phyloP scores from a whole-genome alignment of 2,329 filamentous ascomycete species.

The Ustilaginoidea virens region DNA sequence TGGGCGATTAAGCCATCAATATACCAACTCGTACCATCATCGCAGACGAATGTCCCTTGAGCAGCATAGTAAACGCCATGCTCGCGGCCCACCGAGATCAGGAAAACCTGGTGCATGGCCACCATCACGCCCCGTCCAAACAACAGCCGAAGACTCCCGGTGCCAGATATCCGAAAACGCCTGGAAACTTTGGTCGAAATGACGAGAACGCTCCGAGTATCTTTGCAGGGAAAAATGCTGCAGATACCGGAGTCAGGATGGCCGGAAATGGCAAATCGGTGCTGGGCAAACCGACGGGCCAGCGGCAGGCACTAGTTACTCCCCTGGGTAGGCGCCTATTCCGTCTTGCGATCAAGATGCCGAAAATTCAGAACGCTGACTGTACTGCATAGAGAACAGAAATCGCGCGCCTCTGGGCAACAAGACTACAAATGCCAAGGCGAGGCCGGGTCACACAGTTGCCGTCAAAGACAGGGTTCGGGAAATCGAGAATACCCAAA shows the following conservation, averaged over 20 bases:
- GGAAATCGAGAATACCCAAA: slow-evolving; percentile 46
- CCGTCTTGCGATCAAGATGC: background rate
- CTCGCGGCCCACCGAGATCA: slow-evolving; percentile 67
- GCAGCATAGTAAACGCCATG: slow-evolving; percentile 31
- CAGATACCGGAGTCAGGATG: slow-evolving; percentile 41
- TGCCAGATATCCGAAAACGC: slow-evolving; percentile 64
- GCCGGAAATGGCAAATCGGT: slow-evolving; percentile 30
- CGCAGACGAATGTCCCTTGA: background rate
- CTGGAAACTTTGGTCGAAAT: slow-evolving; percentile 60
- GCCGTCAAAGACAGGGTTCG: slow-evolving; percentile 44
- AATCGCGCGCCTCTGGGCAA: slow-evolving; percentile 72
- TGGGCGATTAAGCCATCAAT: too few species aligned
- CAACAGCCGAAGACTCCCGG: slow-evolving; percentile 72
- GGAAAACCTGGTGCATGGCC: slow-evolving; percentile 69
- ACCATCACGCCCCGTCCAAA: slow-evolving; percentile 63
- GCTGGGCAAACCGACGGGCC: slow-evolving; percentile 27
- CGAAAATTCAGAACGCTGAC: slow-evolving; percentile 4
- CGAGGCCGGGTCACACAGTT: slow-evolving; percentile 48
- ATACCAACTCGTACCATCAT: background rate
- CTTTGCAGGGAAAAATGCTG: slow-evolving; percentile 24
- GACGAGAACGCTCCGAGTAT: slow-evolving; percentile 57
- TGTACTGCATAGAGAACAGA: slow-evolving; percentile 21
- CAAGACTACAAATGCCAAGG: slow-evolving; percentile 94
- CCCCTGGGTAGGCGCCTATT: slow-evolving; percentile 51
- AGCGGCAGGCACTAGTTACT: slow-evolving; percentile 51